Conservation (phyloP, 768 basidiomycete species). For the Phaeotremella fagi region DNA sequence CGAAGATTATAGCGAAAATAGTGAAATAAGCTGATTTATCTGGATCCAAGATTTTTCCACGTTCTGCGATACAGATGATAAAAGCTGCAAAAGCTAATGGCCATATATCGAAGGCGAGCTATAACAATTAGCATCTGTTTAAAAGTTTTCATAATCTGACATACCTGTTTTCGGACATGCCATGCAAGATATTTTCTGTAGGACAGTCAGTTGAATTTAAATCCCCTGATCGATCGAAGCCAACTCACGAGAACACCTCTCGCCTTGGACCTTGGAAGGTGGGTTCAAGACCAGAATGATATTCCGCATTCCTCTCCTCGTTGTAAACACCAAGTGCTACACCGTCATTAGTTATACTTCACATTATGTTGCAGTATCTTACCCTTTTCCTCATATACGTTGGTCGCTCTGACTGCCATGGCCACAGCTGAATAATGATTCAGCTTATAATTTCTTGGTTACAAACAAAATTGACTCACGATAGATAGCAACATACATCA, state of each 20-base stretch:
- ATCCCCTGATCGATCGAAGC: too few relatives aligned
- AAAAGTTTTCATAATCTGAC: constrained; percentile 11
- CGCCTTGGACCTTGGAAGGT: constrained; percentile 20
- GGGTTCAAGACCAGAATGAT: constrained; percentile 17
- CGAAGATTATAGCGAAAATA: constrained; percentile 41
- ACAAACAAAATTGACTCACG: background rate
- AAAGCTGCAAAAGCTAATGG: constrained; percentile 36
- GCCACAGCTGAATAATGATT: constrained; percentile 15
- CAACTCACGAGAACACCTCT: constrained; percentile 29
- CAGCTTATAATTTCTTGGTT: background rate
- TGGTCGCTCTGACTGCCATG: constrained; percentile 41
- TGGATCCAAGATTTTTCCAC: constrained; percentile 30
- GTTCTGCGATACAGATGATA: constrained; percentile 35
- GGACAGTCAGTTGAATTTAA: background rate
- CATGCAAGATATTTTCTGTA: constrained; percentile 33
- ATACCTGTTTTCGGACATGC: constrained; percentile 14
- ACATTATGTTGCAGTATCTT: background rate
- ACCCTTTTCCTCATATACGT: constrained; percentile 45
- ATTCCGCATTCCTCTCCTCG: constrained; percentile 8
- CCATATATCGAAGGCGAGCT: constrained; percentile 46
- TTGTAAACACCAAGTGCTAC: constrained; percentile 33
- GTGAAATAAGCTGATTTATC: constrained; percentile 29
- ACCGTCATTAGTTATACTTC: too few relatives aligned
- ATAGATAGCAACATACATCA: constrained; percentile 44
- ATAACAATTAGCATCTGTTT: background rate